phyloP scores from a whole-genome alignment of 257 asterid species.

The Nicotiana noctiflora region DNA sequence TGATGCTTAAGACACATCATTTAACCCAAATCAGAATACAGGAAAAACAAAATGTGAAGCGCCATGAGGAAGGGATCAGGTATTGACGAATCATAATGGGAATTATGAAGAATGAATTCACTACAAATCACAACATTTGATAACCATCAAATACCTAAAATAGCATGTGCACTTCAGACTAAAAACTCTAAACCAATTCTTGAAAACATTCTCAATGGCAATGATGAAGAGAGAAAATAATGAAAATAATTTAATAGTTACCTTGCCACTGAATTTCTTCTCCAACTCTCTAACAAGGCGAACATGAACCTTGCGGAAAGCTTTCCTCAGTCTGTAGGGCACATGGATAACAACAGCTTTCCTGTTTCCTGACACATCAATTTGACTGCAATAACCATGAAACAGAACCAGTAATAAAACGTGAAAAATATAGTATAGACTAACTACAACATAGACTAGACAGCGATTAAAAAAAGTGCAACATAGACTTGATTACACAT shows the following conservation, averaged over 20 bases:
- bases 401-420: neutral
- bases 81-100: neutral
- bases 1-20: too few relatives aligned
- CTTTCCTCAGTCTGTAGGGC: conserved; percentile 27
- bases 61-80: neutral
- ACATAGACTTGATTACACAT: neutral
- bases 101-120: neutral
- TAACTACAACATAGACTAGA: neutral
- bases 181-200: neutral
- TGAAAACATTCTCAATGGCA: neutral
- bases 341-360: conserved; percentile 28
- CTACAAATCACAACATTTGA: neutral
- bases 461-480: neutral
- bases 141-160: neutral
- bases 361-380: conserved; percentile 25
- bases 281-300: conserved; percentile 25
- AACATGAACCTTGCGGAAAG: conserved; percentile 29
- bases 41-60: neutral
- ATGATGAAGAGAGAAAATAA: neutral
- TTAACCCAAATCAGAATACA: neutral
- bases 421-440: neutral
- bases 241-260: neutral
- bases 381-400: conserved; percentile 12
- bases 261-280: conserved; percentile 33
- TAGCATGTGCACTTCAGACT: neutral